Evolutionary conservation across 192 early-diverging fungal species (phyloP), one percentile per base, ranked within the genome.

Genomic region (Backusella tarrabulga): DNA sequence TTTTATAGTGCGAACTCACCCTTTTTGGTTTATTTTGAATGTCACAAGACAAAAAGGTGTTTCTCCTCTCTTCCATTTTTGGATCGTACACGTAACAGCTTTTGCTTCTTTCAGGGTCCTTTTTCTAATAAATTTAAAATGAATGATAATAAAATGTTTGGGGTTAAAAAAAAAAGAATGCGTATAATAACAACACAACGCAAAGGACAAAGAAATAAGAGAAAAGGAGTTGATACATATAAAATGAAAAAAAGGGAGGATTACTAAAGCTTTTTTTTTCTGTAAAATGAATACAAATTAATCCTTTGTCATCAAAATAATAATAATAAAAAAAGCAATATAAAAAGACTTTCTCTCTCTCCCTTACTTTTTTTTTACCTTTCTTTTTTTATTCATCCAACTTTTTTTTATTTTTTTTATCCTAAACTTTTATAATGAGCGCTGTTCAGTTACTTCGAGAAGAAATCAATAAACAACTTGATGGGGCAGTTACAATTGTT

Each of bases 401-500:
- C 42, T 60, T 71, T 9, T 71, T 69, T 34, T 60, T 71, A 4
- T 71, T 69, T 34, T 35, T 71, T 40, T 52, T 77, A 40, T 71
- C 32, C 44, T 72, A 21, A 72, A 40, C 19, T 40, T 72, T 72
- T n/a, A 72, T 38, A 8, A 63, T 21, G 21, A 41, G 21, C 73
- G 38, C 76, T 34, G 67, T 80, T 46, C 60, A 80, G 68, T n/a
- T 46, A 67, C 35, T 83, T 23, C 75, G 73, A 35, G 41, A 83
- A 44, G 60, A 83, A 70, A 79, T 83, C 11, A 34, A 36, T 34
- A 72, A 77, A 15, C 70, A 83, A 60, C 72, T 80, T 32, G 12
- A 41, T 9, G 79, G 79, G n/a, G 77, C 76, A 19, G 72, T 83
- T 68, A 83, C 82, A 17, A 83, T 83, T 68, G 72, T 83, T 56